These are phyloP conservation scores for Carex pumila DNA, from an alignment of 176 grass and related monocot species.

Conservation along the genomic window DNA sequence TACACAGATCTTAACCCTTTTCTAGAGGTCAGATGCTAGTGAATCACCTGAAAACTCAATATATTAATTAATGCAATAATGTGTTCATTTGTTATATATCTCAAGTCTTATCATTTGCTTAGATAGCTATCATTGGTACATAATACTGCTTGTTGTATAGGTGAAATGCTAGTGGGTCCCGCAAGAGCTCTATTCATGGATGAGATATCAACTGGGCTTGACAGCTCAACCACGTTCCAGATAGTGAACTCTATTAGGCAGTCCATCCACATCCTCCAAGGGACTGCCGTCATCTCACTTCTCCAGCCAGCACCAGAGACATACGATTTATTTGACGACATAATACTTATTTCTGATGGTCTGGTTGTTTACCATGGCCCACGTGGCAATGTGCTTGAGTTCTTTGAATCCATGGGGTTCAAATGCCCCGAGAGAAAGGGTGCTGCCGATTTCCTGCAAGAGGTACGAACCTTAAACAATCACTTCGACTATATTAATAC, in stretches of 20 bases:
- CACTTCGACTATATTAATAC: not conserved
- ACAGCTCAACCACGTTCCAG: conserved; percentile 91
- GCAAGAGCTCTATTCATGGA: conserved; percentile 87
- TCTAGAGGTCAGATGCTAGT: not conserved
- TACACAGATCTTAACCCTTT: not conserved
- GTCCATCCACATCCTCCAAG: conserved; percentile 66
- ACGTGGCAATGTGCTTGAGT: conserved; percentile 60
- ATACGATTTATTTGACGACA: conserved; percentile 80
- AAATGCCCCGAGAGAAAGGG: conserved; percentile 72
- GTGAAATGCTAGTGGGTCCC: conserved; percentile 92
- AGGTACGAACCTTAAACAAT: conserved; percentile 35
- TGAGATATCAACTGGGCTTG: conserved; percentile 90
- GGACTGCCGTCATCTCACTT: conserved; percentile 74
- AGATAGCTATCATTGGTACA: not conserved
- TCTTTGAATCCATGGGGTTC: conserved; percentile 78
- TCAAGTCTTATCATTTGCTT: not conserved
- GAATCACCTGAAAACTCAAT: not conserved
- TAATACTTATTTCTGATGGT: conserved; percentile 77
- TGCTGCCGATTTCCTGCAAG: conserved; percentile 66
- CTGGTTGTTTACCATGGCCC: conserved; percentile 83
- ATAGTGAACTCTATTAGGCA: conserved; percentile 88
- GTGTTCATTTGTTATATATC: not conserved
- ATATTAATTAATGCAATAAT: conserved; percentile 15
- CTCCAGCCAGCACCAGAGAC: conserved; percentile 89
- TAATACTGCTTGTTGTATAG: conserved; percentile 16